A percentile compares a stretch with the other conserved stretches of the same genome.
Evolutionary conservation across 2,329 filamentous ascomycete species (phyloP).

Genomic region (Sclerotinia spermophila): DNA sequence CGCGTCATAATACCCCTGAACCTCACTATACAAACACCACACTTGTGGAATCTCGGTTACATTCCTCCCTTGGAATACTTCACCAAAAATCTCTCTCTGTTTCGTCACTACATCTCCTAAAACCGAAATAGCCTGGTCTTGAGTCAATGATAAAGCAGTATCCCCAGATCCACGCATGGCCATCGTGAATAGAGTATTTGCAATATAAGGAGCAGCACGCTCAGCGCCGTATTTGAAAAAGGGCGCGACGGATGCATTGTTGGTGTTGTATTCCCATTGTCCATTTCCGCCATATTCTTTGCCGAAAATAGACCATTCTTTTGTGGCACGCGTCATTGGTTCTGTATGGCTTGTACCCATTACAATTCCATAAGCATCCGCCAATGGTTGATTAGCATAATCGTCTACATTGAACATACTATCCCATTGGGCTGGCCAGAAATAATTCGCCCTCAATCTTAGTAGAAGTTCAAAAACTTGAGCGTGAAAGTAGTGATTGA

Average conservation of each 20-base stretch:
- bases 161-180: constrained; percentile 69
- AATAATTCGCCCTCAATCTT: constrained; percentile 66
- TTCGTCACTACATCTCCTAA: constrained; percentile 58
- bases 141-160: constrained; percentile 53
- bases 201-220: constrained; percentile 62
- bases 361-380: constrained; percentile 71
- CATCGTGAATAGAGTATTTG: constrained; percentile 62
- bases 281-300: constrained; percentile 44
- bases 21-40: constrained; percentile 74
- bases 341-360: constrained; percentile 70
- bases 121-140: constrained; percentile 52
- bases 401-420: constrained; percentile 72
- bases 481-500: constrained; percentile 62
- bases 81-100: constrained; percentile 55
- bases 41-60: constrained; percentile 56
- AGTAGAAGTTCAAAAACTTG: constrained; percentile 69
- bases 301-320: constrained; percentile 49
- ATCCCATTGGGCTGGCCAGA: constrained; percentile 71
- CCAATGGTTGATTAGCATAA: constrained; percentile 61
- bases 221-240: constrained; percentile 67
- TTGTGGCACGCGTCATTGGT: constrained; percentile 62
- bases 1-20: constrained; percentile 64
- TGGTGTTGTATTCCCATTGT: constrained; percentile 66
- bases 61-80: constrained; percentile 48
- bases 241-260: constrained; percentile 63